Evolutionary conservation across 768 basidiomycete genomes (phyloP), one percentile per base, ranked within the genome.

Genomic region (Tephrocybe sp.): DNA sequence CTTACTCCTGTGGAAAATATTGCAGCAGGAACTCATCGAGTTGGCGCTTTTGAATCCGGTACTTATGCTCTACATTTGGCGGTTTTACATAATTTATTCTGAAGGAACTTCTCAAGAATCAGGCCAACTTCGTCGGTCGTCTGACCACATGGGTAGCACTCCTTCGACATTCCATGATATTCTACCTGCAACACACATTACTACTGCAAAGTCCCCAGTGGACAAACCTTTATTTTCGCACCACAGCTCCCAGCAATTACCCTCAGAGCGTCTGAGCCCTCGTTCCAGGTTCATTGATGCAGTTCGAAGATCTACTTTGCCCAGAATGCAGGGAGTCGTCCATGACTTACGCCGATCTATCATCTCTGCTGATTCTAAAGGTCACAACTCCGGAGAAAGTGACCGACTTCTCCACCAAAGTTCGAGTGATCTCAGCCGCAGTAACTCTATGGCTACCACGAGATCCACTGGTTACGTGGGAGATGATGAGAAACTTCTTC

Each of bases 131-230:
- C 52, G 29, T 3, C 23, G 46, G 7, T 39, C 45, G 3, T 5
- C 52, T 13, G 56, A 44, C 38, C 41, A 34, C 15, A n/a, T 36
- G 22, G 23, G 57, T 58, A 11, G 39, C 41, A 22, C 19, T 42
- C 52, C 62, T 31, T 59, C 64, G 39, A 73, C 76, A 4, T 80
- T 80, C 54, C 64, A 66, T 31, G 75, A 79, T 33, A 72, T 81
- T 16, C 64, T 81, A 9, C 75, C 79, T 1, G 45, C 72, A 4
- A 56, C 66, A 7, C 64, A 71, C n/a, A 79, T 82, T 49, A 68
- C 77, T 2, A 61, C 73, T 0, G 65, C 75, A 6, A 63, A 65
- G 1, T 53, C 65, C 23, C 64, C 68, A 4, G 47, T 50, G 15
- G 52, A 60, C 15, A 47, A 37, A 19, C 21, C 47, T 12, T 29